These are phyloP conservation scores for Elsinoe ampelina DNA, from an alignment of 2,329 filamentous ascomycete species.

Conservation along the genomic window DNA sequence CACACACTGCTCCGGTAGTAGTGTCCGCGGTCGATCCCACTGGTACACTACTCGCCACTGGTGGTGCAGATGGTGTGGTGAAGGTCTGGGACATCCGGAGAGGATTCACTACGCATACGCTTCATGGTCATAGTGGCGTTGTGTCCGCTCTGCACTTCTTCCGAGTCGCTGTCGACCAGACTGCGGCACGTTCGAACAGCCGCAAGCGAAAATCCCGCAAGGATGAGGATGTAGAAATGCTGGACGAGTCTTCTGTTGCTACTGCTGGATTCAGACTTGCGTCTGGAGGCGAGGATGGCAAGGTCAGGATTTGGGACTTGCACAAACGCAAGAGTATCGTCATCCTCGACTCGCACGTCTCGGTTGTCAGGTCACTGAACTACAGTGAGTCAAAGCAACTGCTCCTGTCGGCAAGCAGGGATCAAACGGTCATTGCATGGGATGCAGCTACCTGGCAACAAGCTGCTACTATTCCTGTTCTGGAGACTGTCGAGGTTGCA, in stretches of 20 bases:
- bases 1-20: slow-evolving; percentile 81
- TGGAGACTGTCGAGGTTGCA: slow-evolving; percentile 76
- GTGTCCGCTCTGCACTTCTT: slow-evolving; percentile 91
- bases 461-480: slow-evolving; percentile 67
- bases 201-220: slow-evolving; percentile 42
- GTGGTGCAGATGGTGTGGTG: slow-evolving; percentile 83
- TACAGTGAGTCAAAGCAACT: slow-evolving; percentile 67
- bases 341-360: slow-evolving; percentile 83
- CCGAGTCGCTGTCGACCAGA: slow-evolving; percentile 38
- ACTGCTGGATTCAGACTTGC: slow-evolving; percentile 66
- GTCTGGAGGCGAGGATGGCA: slow-evolving; percentile 89
- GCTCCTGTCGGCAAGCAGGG: slow-evolving; percentile 75
- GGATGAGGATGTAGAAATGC: slow-evolving; percentile 38
- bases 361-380: slow-evolving; percentile 79
- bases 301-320: slow-evolving; percentile 83
- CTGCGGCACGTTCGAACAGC: slow-evolving; percentile 20
- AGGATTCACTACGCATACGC: slow-evolving; percentile 89
- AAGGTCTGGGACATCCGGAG: slow-evolving; percentile 94
- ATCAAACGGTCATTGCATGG: slow-evolving; percentile 93
- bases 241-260: slow-evolving; percentile 41
- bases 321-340: slow-evolving; percentile 71
- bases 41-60: slow-evolving; percentile 82
- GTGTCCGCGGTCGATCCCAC: slow-evolving; percentile 78
- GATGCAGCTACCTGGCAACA: slow-evolving; percentile 77
- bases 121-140: slow-evolving; percentile 84